A percentile compares a stretch with the other conserved stretches of the same genome.
Evolutionary conservation across 805 yeast genomes (phyloP).

Genomic region (Yamadazyma insecticola): DNA sequence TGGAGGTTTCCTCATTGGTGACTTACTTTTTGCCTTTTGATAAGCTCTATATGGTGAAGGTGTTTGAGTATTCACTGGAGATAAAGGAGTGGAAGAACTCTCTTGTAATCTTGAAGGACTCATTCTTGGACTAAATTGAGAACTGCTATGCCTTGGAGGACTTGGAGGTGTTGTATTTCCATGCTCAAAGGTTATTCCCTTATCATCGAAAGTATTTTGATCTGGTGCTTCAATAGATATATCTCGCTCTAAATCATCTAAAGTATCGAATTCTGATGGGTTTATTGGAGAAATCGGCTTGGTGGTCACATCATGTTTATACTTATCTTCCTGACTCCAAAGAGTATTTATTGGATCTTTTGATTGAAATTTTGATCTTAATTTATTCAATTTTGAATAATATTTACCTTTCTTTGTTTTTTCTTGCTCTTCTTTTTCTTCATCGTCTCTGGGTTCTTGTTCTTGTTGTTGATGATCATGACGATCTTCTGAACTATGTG

Average conservation of each 20-base stretch:
- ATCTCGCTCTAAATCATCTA: slow-evolving; percentile 12
- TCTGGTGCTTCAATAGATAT: slow-evolving; percentile 6
- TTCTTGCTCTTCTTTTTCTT: no score
- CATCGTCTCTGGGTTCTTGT: no score
- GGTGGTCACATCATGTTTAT: slow-evolving; percentile 5
- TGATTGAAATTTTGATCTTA: slow-evolving; percentile 27
- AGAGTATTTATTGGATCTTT: slow-evolving; percentile 28
- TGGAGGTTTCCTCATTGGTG: slow-evolving; percentile 19
- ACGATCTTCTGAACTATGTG: slow-evolving; percentile 9
- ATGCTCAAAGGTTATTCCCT: no score
- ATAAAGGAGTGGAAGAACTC: no score
- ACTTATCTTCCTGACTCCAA: slow-evolving; percentile 8
- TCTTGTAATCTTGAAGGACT: no score
- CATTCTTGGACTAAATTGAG: no score
- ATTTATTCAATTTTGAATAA: slow-evolving; percentile 24
- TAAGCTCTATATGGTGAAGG: no score
- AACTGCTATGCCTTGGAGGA: slow-evolving; percentile 11
- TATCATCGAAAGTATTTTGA: slow-evolving; percentile 1
- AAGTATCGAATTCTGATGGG: slow-evolving; percentile 11
- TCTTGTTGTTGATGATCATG: slow-evolving; percentile 7
- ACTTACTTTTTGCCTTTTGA: slow-evolving; percentile 6
- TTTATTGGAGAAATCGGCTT: slow-evolving; percentile 8
- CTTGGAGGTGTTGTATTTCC: slow-evolving; percentile 12
- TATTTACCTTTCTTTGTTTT: slow-evolving; percentile 16
- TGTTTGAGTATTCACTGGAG: slow-evolving; percentile 4